These are phyloP conservation scores for Smallanthus sonchifolius DNA, from an alignment of 129 eudicot genomes.

Conservation along the genomic window DNA sequence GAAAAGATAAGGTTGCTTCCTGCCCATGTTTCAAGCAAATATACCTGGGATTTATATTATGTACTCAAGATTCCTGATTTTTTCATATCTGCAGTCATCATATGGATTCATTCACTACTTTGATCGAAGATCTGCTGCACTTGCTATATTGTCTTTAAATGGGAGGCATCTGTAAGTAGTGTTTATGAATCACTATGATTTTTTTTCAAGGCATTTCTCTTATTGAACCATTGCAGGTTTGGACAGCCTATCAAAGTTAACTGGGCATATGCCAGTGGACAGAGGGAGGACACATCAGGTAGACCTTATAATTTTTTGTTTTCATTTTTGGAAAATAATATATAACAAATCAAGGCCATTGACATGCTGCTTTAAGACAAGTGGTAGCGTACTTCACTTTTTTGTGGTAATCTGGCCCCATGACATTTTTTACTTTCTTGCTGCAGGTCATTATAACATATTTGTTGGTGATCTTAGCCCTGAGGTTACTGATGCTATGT, in stretches of 20 bases:
- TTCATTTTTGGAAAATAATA: neutral
- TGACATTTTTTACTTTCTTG: constrained; percentile 10
- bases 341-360: neutral
- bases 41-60: no score
- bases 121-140: constrained; percentile 64
- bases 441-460: constrained; percentile 66
- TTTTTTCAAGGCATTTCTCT: neutral
- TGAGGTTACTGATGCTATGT: constrained; percentile 85
- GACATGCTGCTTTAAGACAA: neutral
- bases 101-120: constrained; percentile 79
- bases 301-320: neutral
- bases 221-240: constrained; percentile 52
- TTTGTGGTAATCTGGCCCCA: neutral
- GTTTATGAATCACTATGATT: neutral
- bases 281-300: constrained; percentile 95
- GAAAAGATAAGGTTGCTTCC: constrained; percentile 62
- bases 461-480: constrained; percentile 95
- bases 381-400: neutral
- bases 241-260: constrained; percentile 98
- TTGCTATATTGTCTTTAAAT: constrained; percentile 31
- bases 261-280: constrained; percentile 98
- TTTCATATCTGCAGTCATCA: constrained; percentile 59
- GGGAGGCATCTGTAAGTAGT: constrained; percentile 83
- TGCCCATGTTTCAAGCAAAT: no score
- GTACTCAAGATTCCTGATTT: neutral